These are phyloP conservation scores for Leccinellum rugosiceps DNA, from an alignment of 768 basidiomycete species.

Conservation along the genomic window DNA sequence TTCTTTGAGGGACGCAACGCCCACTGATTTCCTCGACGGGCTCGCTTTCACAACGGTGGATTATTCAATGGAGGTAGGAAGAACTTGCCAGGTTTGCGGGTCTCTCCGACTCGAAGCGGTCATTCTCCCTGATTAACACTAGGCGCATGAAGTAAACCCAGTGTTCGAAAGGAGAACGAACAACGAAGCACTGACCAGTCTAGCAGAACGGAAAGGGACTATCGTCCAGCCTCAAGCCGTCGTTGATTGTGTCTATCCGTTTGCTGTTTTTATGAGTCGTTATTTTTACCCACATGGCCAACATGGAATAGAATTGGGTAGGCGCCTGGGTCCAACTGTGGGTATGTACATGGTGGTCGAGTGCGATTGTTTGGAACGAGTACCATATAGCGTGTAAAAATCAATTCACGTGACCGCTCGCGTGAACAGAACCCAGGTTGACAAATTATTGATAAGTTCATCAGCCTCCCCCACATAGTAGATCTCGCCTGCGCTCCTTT, in stretches of 20 bases:
- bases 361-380: too few species aligned
- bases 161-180: not conserved
- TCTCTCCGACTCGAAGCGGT: constrained; percentile 10
- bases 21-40: constrained; percentile 15
- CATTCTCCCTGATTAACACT: constrained; percentile 6
- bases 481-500: constrained; percentile 8
- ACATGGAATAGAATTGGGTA: constrained; percentile 16
- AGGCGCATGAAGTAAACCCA: not conserved
- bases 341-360: too few species aligned
- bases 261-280: constrained; percentile 6
- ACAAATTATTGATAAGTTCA: not conserved
- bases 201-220: not conserved
- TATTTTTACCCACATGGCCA: constrained; percentile 11
- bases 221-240: constrained; percentile 7
- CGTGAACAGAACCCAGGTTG: too few species aligned
- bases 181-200: constrained; percentile 12
- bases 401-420: constrained; percentile 22
- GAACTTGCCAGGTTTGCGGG: constrained; percentile 7
- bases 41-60: not conserved
- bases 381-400: too few species aligned
- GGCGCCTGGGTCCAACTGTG: not conserved
- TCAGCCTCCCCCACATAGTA: not conserved
- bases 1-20: constrained; percentile 2
- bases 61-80: not conserved
- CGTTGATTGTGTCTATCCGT: not conserved